Base-by-base conservation (phyloP, 352 stramenopile genomes). In the Thalassiosira delicatula region DNA sequence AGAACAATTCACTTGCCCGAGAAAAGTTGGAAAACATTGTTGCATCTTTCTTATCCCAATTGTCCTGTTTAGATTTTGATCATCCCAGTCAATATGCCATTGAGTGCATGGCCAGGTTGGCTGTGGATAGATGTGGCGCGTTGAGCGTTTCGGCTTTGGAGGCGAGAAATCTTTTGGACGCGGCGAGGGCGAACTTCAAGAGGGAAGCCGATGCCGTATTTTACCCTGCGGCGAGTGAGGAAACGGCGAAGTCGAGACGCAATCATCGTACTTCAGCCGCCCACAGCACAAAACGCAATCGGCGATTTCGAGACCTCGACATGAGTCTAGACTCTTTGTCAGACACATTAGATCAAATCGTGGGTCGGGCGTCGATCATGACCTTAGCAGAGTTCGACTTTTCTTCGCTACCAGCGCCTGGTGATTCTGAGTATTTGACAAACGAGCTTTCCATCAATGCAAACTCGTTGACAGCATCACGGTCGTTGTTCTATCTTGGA, bases 41-140 rank as follows among this genome's bases (percentile, higher is more conserved):
- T 40, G 32, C 46, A 33, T 70, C 44, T 25, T 89, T 68, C 53
- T 35, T 85, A 25, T 74, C 54, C 53, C 77, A 86, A 65, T 62
- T 86, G 21, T 86, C 83, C 0, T 86, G 67, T 62, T 72, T 89
- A 35, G 83, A 89, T 68, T 65, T 82, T 25, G 44, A 77, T 49
- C 56, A 80, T 57, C 77, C 76, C 30, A 79, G 66, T 51, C 44
- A 72, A 61, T 70, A 70, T 78, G 57, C 77, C 33, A 57, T 83
- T 21, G 49, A 69, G 23, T 86, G 77, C 27, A 79, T 84, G 56
- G 42, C 61, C 9, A 81, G 53, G 49, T 32, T 89, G 33, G 30
- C 30, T 60, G n/a, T 65, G 37, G 69, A 85, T 27, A 57, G 60
- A 62, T 84, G 63, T 33, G 27, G 42, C 53, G 49, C 53, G 65